These are phyloP conservation scores for Zostera marina DNA, from an alignment of 116 monocot genomes.

Conservation along the genomic window DNA sequence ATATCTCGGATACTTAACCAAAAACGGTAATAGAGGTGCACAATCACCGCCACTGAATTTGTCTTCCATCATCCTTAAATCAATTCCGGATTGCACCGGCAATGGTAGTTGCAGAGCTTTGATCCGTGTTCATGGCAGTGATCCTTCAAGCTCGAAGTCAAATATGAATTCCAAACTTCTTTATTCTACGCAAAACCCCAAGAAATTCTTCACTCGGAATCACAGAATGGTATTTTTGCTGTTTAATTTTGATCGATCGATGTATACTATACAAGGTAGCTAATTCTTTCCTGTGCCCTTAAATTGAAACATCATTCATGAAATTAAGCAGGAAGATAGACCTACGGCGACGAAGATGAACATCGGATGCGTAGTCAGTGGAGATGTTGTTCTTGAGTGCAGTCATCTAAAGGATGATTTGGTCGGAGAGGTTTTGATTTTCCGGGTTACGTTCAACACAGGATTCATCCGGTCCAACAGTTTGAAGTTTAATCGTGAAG, in stretches of 20 bases:
- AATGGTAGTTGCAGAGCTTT: constrained; percentile 42
- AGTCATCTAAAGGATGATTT: constrained; percentile 36
- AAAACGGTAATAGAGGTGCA: constrained; percentile 8
- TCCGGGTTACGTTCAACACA: constrained; percentile 89
- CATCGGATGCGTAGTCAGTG: constrained; percentile 64
- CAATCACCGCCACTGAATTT: constrained; percentile 28
- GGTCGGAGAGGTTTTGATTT: constrained; percentile 46
- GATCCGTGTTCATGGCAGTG: constrained; percentile 61
- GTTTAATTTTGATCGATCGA: no score
- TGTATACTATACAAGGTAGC: neutral
- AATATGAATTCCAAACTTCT: constrained; percentile 33
- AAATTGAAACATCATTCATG: no score
- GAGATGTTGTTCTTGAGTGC: constrained; percentile 90
- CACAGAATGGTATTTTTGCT: constrained; percentile 40
- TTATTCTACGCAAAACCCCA: constrained; percentile 42
- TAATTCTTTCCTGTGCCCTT: constrained; percentile 3
- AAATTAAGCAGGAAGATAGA: constrained; percentile 31
- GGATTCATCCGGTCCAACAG: constrained; percentile 48
- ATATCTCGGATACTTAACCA: constrained; percentile 71
- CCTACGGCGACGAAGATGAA: constrained; percentile 44
- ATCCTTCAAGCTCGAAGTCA: constrained; percentile 21
- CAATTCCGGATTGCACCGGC: constrained; percentile 47
- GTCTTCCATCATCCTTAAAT: constrained; percentile 40
- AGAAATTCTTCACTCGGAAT: constrained; percentile 24
- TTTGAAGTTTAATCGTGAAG: constrained; percentile 57